phyloP scores from a whole-genome alignment of 2,329 filamentous ascomycete species.

The Ascomycota sp. region DNA sequence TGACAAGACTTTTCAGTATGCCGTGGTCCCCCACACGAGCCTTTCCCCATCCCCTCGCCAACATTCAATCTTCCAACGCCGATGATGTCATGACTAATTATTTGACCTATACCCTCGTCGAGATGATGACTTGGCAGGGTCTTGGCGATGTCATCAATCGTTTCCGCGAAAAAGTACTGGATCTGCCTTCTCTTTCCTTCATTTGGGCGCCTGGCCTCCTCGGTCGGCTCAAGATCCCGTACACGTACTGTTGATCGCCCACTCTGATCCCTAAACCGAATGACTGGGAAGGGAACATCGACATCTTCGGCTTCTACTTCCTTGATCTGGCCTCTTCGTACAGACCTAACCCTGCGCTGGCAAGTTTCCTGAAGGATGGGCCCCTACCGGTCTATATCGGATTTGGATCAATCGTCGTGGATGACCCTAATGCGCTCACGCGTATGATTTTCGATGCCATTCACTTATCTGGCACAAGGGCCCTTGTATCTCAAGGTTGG shows the following conservation, averaged over 20 bases:
- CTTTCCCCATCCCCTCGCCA: constrained; percentile 73
- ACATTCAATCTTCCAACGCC: constrained; percentile 56
- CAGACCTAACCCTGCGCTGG: constrained; percentile 43
- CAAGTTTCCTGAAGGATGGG: constrained; percentile 44
- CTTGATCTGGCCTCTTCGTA: constrained; percentile 47
- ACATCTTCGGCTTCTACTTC: constrained; percentile 60
- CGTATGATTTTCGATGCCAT: constrained; percentile 53
- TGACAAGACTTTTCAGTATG: constrained; percentile 47
- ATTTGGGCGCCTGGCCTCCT: constrained; percentile 71
- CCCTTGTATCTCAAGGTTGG: constrained; percentile 75
- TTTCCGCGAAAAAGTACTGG: constrained; percentile 56
- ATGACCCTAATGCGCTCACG: constrained; percentile 53
- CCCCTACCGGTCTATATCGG: constrained; percentile 64
- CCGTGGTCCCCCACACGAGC: constrained; percentile 73
- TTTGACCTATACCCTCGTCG: constrained; percentile 64
- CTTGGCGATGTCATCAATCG: constrained; percentile 80
- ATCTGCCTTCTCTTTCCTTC: constrained; percentile 56
- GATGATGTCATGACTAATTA: constrained; percentile 65
- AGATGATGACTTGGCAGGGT: constrained; percentile 87
- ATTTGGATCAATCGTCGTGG: constrained; percentile 66
- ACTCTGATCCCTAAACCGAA: constrained; percentile 58
- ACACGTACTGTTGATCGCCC: constrained; percentile 80
- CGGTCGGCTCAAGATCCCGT: constrained; percentile 55
- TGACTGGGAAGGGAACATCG: constrained; percentile 55
- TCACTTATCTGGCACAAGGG: constrained; percentile 45